Conservation (phyloP, 441 rosid species). For the Syzygium malaccense region DNA sequence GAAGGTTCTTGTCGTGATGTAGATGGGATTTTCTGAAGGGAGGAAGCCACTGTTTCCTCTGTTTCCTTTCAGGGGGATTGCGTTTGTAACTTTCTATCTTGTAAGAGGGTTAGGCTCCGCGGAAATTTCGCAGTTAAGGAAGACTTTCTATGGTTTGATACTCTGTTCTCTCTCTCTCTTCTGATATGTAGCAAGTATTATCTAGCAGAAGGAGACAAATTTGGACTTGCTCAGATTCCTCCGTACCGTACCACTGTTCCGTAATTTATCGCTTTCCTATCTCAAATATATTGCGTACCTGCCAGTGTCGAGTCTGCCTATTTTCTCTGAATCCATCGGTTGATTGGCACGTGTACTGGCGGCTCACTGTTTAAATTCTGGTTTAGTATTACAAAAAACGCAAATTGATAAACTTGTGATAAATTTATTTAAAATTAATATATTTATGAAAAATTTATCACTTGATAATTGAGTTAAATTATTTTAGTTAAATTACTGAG, state of each 20-base stretch:
- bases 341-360: background rate
- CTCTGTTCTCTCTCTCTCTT: background rate
- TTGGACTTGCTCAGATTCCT: background rate
- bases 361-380: background rate
- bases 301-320: background rate
- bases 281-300: background rate
- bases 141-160: background rate
- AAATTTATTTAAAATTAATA: too few relatives aligned
- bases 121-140: background rate
- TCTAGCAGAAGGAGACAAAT: background rate
- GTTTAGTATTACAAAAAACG: fast-evolving
- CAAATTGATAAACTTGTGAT: fast-evolving
- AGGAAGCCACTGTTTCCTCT: background rate
- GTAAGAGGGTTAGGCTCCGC: background rate
- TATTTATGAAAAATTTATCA: too few relatives aligned
- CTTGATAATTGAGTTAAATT: too few relatives aligned
- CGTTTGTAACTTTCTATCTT: background rate
- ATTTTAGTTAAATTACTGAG: too few relatives aligned
- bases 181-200: background rate
- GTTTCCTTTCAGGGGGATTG: background rate
- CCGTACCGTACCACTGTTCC: background rate
- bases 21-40: background rate
- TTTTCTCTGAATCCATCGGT: background rate
- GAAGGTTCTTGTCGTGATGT: background rate
- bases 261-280: background rate